Evolutionary conservation across 2,329 filamentous ascomycete genomes (phyloP).

Genomic region (Colletotrichum horii): DNA sequence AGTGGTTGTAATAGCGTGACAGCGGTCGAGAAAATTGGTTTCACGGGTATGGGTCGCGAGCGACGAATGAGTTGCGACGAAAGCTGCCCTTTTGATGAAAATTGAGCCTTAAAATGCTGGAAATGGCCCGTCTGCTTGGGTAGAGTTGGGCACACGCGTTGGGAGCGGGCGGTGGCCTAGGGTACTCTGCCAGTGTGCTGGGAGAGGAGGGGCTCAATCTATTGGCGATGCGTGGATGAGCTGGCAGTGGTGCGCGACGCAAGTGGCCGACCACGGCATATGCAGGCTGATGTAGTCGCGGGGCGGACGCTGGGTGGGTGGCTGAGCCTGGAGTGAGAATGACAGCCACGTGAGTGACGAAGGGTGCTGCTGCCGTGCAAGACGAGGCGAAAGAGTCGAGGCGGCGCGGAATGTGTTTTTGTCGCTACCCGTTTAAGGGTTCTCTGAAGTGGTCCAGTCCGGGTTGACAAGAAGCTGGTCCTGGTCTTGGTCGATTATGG

Average conservation of each 20-base stretch:
- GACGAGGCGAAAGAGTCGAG: neutral
- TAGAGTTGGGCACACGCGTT: slow-evolving; percentile 52
- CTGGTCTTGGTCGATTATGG: slow-evolving; percentile 8
- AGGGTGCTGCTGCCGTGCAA: slow-evolving; percentile 4
- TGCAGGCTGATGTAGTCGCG: slow-evolving; percentile 61
- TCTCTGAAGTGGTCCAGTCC: neutral
- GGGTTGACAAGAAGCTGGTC: neutral
- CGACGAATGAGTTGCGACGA: slow-evolving; percentile 23
- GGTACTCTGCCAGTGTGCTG: slow-evolving; percentile 49
- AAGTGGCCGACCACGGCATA: slow-evolving; percentile 62
- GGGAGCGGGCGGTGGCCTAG: slow-evolving; percentile 45
- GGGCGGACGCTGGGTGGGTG: slow-evolving; percentile 37
- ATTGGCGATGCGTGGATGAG: slow-evolving; percentile 66
- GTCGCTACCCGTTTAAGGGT: slow-evolving; percentile 1
- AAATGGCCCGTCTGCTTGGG: slow-evolving; percentile 38
- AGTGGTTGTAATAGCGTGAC: slow-evolving; percentile 2
- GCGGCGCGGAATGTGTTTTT: neutral
- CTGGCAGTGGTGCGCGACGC: slow-evolving; percentile 62
- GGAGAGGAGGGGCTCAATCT: slow-evolving; percentile 56
- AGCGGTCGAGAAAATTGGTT: neutral
- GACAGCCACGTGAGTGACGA: slow-evolving; percentile 50
- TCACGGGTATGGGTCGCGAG: slow-evolving; percentile 20
- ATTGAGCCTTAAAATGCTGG: slow-evolving; percentile 34
- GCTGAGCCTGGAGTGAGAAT: slow-evolving; percentile 39
- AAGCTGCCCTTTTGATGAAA: slow-evolving; percentile 29